Evolutionary conservation across 257 asterid species (phyloP), one percentile per base, ranked within the genome.

Genomic region (Penstemon barbatus): DNA sequence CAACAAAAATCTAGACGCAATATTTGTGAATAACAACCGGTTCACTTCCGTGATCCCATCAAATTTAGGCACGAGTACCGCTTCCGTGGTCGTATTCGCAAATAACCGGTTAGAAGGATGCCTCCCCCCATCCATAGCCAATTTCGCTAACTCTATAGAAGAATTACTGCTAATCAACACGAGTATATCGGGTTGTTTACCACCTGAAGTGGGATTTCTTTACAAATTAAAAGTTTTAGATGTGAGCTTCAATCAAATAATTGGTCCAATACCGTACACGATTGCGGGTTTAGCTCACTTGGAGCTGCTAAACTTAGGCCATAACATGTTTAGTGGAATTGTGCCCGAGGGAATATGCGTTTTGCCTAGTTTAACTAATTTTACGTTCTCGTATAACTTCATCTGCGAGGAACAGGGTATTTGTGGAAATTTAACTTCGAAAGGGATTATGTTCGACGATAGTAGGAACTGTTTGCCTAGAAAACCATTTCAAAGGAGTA

Each of bases 11-110:
- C 80, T 83, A 5, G 96, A 89, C 57, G 96, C 95, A 0, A 77
- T 89, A 8, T 85, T 89, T 18, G 65, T 89, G 8, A 89, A 89
- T 69, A 82, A 74, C 71, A 87, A 89, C 12, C 83, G 80, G 0
- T 75, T 89, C 44, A 77, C 81, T 50, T 81, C 86, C 0, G 67
- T 63, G 33, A 79, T 87, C 37, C 96, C 96, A 1, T 53, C 59
- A 9, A 86, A 74, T 62, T 8, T 86, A 1, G 91, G 90, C 44
- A 38, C 79, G 3, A 63, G 80, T 62, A 63, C 89, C 15, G 92
- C 92, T 54, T 76, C 87, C 6, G 95, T 87, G 6, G 71, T 86
- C 41, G 96, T 86, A 13, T 85, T 89, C 51, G 92, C 96, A 8
- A 85, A 89, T 74, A 89, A 89, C 79, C 65, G 71, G 6, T 67